A percentile compares a stretch with the other conserved stretches of the same genome.
Evolutionary conservation across 2,329 filamentous ascomycete genomes (phyloP).

Genomic region (Cladosporium sp.): DNA sequence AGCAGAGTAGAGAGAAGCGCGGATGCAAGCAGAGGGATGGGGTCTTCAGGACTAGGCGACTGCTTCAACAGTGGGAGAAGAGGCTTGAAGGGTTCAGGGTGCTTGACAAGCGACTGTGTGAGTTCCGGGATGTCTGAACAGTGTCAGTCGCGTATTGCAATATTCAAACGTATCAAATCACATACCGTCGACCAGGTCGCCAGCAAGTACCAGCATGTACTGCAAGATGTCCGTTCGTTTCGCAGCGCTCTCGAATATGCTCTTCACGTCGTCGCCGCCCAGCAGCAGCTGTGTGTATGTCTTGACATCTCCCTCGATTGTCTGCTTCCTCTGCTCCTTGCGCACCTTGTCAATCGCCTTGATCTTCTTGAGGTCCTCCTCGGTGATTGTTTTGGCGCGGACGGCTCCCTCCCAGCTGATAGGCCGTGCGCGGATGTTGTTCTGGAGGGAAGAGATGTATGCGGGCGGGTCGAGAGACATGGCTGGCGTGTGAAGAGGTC

Average conservation of each 20-base stretch:
- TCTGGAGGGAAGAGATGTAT: conserved; percentile 85
- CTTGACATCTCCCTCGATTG: conserved; percentile 74
- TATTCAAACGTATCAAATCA: background rate
- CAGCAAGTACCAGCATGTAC: conserved; percentile 87
- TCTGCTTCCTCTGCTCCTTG: conserved; percentile 83
- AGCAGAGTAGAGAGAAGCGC: conserved; percentile 82
- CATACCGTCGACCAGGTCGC: conserved; percentile 81
- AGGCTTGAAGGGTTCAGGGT: conserved; percentile 69
- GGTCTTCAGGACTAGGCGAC: conserved; percentile 78
- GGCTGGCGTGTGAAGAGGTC: background rate
- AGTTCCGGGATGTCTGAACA: conserved; percentile 73
- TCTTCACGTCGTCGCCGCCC: conserved; percentile 64
- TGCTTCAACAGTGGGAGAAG: conserved; percentile 83
- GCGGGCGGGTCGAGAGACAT: conserved; percentile 94
- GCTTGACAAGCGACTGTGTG: conserved; percentile 71
- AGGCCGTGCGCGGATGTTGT: conserved; percentile 92
- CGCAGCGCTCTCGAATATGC: conserved; percentile 80
- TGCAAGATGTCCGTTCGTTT: conserved; percentile 90
- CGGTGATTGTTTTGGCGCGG: conserved; percentile 87
- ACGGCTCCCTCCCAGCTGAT: conserved; percentile 98
- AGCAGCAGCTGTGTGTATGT: conserved; percentile 80
- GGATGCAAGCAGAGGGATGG: conserved; percentile 85
- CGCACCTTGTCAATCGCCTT: conserved; percentile 95
- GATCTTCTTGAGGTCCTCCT: conserved; percentile 92
- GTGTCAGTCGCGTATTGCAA: background rate